Conservation (phyloP, 441 rosid genomes). For the Bocquillonia castaneifolia region DNA sequence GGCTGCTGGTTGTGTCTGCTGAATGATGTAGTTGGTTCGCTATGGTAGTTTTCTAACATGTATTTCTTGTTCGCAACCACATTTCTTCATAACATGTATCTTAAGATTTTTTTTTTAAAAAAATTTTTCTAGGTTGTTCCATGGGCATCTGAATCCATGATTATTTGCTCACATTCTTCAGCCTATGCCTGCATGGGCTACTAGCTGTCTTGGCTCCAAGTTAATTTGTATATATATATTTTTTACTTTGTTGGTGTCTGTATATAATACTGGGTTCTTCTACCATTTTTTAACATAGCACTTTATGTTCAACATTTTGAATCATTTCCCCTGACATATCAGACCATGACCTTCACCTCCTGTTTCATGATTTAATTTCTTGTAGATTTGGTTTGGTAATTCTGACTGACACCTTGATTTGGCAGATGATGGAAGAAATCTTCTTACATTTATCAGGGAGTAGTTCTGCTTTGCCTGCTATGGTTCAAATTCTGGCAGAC, state of each 20-base stretch:
- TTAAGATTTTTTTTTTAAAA: background rate
- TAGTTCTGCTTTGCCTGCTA: constrained; percentile 76
- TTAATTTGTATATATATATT: background rate
- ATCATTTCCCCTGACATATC: background rate
- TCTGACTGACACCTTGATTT: constrained; percentile 26
- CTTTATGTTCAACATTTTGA: no score
- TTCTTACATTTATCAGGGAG: constrained; percentile 72
- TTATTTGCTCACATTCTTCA: background rate
- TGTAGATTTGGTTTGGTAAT: constrained; percentile 13
- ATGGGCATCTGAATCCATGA: background rate
- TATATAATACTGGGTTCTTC: background rate
- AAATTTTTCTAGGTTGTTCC: background rate
- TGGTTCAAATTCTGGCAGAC: constrained; percentile 97
- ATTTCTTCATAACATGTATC: background rate
- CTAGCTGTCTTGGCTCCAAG: background rate
- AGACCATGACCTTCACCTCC: background rate
- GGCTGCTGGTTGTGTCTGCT: background rate
- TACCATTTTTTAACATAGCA: no score
- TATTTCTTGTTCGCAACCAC: background rate
- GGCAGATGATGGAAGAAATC: constrained; percentile 97
- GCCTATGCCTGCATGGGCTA: background rate
- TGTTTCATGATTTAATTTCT: background rate
- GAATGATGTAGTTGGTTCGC: background rate
- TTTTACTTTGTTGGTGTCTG: background rate
- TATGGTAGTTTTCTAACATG: background rate